Percentiles rank a stretch among this genome's conserved stretches.
phyloP scores from a whole-genome alignment of 192 early-diverging fungal species.

The Backusella tarrabulga region DNA sequence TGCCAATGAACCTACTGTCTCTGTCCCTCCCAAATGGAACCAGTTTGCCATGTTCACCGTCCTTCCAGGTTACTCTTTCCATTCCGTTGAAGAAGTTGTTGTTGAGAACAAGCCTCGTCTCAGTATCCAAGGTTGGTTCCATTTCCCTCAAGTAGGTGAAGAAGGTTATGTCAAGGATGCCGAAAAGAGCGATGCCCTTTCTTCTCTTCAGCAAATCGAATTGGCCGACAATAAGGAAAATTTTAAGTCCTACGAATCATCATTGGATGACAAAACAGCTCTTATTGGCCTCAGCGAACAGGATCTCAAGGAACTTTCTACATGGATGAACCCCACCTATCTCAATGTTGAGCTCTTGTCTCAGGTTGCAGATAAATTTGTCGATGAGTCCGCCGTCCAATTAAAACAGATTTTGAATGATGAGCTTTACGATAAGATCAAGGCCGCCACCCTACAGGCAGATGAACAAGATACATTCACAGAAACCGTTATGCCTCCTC shows the following conservation, averaged over 20 bases:
- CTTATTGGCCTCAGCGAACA: constrained; percentile 30
- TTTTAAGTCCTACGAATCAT: constrained; percentile 19
- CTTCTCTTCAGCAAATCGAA: constrained; percentile 51
- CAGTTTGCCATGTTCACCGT: constrained; percentile 78
- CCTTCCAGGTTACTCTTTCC: constrained; percentile 74
- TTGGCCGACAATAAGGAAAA: constrained; percentile 25
- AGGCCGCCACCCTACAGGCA: constrained; percentile 10
- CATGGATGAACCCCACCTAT: constrained; percentile 62
- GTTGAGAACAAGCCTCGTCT: constrained; percentile 51
- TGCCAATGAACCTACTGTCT: constrained; percentile 53
- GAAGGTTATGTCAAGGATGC: constrained; percentile 53
- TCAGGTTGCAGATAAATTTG: constrained; percentile 57
- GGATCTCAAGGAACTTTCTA: constrained; percentile 41
- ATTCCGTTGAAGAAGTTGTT: constrained; percentile 76
- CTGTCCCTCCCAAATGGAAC: constrained; percentile 67
- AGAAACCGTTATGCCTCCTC: constrained; percentile 38
- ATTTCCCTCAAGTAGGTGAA: constrained; percentile 70
- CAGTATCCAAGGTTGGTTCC: constrained; percentile 78
- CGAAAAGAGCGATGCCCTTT: constrained; percentile 23
- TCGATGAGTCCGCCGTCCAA: constrained; percentile 63
- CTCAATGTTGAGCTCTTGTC: constrained; percentile 38
- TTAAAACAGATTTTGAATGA: constrained; percentile 55
- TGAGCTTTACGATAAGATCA: constrained; percentile 38
- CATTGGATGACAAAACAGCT: background rate
- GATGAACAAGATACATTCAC: constrained; percentile 44